Evolutionary conservation across 805 yeast genomes (phyloP).

Genomic region (Kuraishia ogatae): DNA sequence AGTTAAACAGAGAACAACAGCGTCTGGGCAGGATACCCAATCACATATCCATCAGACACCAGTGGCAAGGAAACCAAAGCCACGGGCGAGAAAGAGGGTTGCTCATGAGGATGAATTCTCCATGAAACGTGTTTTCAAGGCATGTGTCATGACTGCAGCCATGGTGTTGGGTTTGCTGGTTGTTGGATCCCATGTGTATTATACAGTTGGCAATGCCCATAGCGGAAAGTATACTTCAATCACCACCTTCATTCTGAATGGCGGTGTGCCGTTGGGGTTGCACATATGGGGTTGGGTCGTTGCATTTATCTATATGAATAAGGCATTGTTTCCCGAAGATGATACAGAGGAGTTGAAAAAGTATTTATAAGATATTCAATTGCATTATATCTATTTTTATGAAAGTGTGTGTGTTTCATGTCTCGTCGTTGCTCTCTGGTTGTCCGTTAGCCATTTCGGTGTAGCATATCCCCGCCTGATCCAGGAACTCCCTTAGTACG

Average conservation of each 20-base stretch:
- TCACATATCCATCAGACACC: too few species aligned
- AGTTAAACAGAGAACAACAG: too few species aligned
- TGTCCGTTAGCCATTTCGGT: neutral
- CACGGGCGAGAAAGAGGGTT: neutral
- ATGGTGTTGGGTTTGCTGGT: neutral
- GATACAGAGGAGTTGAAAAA: conserved; percentile 1
- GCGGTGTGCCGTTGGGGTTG: neutral
- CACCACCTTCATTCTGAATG: neutral
- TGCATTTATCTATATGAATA: neutral
- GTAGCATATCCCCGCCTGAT: conserved; percentile 1
- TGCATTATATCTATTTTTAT: neutral
- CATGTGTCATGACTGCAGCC: neutral
- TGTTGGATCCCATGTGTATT: neutral
- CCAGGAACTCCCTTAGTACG: neutral
- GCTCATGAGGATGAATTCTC: conserved; percentile 2
- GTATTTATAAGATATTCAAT: neutral
- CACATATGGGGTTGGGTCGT: conserved; percentile 1
- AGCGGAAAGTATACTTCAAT: neutral
- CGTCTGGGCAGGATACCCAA: neutral
- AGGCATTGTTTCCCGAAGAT: conserved; percentile 1
- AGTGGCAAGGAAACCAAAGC: neutral
- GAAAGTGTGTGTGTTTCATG: neutral
- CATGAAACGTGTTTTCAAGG: neutral
- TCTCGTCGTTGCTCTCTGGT: neutral
- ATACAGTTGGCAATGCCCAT: neutral